phyloP scores from a whole-genome alignment of 2,329 filamentous ascomycete species.

The Beauveria sp. region DNA sequence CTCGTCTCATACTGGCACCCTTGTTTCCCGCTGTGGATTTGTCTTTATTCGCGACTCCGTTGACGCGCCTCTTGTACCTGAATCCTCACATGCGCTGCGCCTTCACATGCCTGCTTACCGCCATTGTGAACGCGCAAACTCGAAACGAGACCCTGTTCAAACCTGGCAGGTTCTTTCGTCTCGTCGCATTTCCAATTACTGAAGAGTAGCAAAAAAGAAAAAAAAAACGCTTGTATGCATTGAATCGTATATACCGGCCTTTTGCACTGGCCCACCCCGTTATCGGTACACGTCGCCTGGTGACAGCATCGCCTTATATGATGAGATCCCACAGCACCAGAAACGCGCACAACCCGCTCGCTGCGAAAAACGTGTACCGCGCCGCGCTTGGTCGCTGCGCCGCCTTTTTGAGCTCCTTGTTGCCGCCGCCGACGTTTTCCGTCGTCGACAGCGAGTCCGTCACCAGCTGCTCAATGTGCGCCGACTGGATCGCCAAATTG shows the following conservation, averaged over 20 bases:
- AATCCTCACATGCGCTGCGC: neutral
- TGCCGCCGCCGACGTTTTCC: slow-evolving; percentile 82
- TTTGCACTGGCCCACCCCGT: neutral
- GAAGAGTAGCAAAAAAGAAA: neutral
- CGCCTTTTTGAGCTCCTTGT: slow-evolving; percentile 84
- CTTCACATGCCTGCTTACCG: neutral
- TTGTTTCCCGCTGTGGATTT: neutral
- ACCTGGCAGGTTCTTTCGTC: neutral
- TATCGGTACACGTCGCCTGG: neutral
- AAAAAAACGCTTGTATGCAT: slow-evolving; percentile 8
- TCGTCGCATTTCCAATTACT: no score
- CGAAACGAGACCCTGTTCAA: neutral
- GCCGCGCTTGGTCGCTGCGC: slow-evolving; percentile 64
- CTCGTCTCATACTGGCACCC: neutral
- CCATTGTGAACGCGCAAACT: neutral
- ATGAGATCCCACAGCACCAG: slow-evolving; percentile 73
- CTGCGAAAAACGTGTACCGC: slow-evolving; percentile 73
- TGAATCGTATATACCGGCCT: neutral
- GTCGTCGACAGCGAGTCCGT: slow-evolving; percentile 73
- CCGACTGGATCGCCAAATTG: slow-evolving; percentile 78
- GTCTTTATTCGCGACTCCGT: neutral
- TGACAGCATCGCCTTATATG: slow-evolving; percentile 27
- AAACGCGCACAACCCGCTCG: slow-evolving; percentile 65
- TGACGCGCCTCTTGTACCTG: neutral
- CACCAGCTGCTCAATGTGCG: slow-evolving; percentile 83